These are phyloP conservation scores for Penicillium macrosclerotiorum DNA, from an alignment of 495 filamentous ascomycete species.

Conservation along the genomic window DNA sequence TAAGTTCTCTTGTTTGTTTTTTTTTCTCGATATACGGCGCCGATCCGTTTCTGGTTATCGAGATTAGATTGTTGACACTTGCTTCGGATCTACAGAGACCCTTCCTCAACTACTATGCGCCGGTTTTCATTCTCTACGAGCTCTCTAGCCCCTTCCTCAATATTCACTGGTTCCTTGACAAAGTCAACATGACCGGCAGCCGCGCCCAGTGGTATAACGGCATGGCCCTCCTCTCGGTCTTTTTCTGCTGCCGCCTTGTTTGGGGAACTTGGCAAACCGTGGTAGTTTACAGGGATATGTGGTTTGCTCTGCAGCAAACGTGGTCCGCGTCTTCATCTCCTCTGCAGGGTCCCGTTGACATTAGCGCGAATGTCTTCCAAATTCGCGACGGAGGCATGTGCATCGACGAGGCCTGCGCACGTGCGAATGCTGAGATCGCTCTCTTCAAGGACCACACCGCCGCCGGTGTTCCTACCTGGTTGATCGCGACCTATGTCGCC, in stretches of 20 bases:
- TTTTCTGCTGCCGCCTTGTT: slow-evolving; percentile 85
- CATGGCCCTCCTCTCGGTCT: slow-evolving; percentile 59
- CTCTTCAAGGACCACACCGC: slow-evolving; percentile 47
- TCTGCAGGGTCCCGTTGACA: slow-evolving; percentile 25
- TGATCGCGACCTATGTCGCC: slow-evolving; percentile 70
- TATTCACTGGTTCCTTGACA: slow-evolving; percentile 99
- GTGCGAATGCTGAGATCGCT: slow-evolving; percentile 48
- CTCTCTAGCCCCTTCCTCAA: slow-evolving; percentile 92
- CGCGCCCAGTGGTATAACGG: slow-evolving; percentile 83
- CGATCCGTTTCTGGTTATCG: too few relatives aligned
- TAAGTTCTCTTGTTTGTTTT: too few relatives aligned
- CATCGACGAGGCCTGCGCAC: slow-evolving; percentile 33
- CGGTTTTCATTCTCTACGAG: slow-evolving; percentile 95
- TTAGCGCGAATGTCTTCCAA: slow-evolving; percentile 39
- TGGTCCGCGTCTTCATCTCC: slow-evolving; percentile 28
- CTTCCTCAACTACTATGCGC: slow-evolving; percentile 90
- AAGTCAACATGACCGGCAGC: slow-evolving; percentile 89
- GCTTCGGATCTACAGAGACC: slow-evolving; percentile 63
- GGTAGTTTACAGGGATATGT: slow-evolving; percentile 79
- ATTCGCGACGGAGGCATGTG: slow-evolving; percentile 31
- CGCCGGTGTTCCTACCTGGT: slow-evolving; percentile 68
- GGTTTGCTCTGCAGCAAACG: slow-evolving; percentile 55
- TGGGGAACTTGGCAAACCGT: slow-evolving; percentile 86
- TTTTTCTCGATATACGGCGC: too few relatives aligned
- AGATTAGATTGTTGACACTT: too few relatives aligned